Conservation (phyloP, 164 flowering plant genomes). For the Taxillus chinensis region DNA sequence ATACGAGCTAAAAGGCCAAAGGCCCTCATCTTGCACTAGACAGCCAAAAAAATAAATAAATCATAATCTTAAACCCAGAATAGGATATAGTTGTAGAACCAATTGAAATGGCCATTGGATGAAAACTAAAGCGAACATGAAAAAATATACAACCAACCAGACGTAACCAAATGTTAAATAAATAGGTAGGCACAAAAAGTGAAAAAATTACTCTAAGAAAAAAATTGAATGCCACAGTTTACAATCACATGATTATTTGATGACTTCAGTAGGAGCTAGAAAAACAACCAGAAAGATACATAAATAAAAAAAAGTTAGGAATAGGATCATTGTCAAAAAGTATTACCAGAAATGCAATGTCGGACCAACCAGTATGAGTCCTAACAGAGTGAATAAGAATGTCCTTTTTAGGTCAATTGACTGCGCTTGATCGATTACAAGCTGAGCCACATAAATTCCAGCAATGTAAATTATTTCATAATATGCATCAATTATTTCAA, state of each 20-base stretch:
- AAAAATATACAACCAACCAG: too few species aligned
- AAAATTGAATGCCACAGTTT: not conserved
- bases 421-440: conserved; percentile 57
- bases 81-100: too few species aligned
- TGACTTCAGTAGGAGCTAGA: not conserved
- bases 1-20: too few species aligned
- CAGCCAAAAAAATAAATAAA: too few species aligned
- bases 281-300: not conserved
- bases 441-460: conserved; percentile 25
- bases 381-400: conserved; percentile 62
- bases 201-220: not conserved
- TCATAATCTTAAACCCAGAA: too few species aligned
- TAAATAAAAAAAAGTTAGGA: not conserved
- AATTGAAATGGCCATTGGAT: too few species aligned
- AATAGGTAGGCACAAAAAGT: too few species aligned
- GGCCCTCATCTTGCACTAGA: too few species aligned
- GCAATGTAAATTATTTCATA: not conserved
- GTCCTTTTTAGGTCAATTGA: conserved; percentile 65
- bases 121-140: too few species aligned
- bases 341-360: conserved; percentile 89
- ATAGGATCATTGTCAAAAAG: conserved; percentile 6
- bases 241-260: not conserved
- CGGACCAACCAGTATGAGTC: conserved; percentile 84
- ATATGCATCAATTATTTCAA: not conserved
- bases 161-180: too few species aligned